Evolutionary conservation across 805 yeast species (phyloP).

Genomic region (Candida fluviatilis): DNA sequence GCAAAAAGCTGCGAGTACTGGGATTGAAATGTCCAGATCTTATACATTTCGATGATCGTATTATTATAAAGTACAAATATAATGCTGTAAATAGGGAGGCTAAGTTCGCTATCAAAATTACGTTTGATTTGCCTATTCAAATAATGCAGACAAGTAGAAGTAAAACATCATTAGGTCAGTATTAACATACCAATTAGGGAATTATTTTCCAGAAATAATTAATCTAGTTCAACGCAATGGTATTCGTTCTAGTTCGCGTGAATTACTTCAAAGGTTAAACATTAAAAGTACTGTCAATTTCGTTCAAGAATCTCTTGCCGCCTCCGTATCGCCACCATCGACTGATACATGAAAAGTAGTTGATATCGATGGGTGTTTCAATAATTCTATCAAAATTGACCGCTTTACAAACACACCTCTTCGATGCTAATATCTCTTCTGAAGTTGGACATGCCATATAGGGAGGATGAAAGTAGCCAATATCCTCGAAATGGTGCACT

Average conservation of each 20-base stretch:
- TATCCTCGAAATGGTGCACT: constrained; percentile 43
- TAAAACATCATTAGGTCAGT: background rate
- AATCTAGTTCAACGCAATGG: no score
- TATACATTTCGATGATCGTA: no score
- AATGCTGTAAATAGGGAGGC: no score
- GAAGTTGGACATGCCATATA: constrained; percentile 39
- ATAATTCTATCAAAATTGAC: constrained; percentile 11
- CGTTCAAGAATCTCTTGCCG: constrained; percentile 55
- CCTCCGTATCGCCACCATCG: constrained; percentile 75
- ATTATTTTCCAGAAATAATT: background rate
- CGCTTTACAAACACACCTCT: constrained; percentile 35
- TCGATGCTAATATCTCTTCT: constrained; percentile 25
- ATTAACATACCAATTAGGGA: background rate
- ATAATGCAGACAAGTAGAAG: constrained; percentile 4
- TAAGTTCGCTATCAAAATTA: no score
- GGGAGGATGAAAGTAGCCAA: constrained; percentile 42
- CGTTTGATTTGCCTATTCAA: constrained; percentile 5
- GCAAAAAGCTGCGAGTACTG: no score
- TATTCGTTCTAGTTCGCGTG: background rate
- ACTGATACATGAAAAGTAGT: constrained; percentile 59
- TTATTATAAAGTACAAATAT: no score
- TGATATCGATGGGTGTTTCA: constrained; percentile 35
- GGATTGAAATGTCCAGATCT: no score
- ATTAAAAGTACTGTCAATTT: constrained; percentile 19
- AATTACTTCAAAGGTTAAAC: background rate